phyloP scores from a whole-genome alignment of 208 protist species.

The Acanthamoeba polyphaga region DNA sequence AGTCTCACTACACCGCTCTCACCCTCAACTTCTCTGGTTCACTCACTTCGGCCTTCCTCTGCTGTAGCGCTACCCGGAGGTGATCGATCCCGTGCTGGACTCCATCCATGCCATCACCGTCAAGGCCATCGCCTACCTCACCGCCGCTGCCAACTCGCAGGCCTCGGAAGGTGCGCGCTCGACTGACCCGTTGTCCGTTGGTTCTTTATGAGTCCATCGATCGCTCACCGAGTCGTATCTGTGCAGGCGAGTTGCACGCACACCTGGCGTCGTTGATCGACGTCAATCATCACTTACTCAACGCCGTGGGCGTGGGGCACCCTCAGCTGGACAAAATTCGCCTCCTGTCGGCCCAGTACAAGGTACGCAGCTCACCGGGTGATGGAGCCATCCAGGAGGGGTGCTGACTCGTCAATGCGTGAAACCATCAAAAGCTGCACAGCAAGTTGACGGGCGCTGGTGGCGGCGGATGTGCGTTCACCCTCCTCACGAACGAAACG shows the following conservation, averaged over 20 bases:
- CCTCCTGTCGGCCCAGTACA: neutral
- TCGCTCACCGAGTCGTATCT: neutral
- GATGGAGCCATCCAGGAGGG: neutral
- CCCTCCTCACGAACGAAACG: conserved; percentile 39
- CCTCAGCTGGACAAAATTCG: conserved; percentile 58
- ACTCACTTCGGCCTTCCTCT: neutral
- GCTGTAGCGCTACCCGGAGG: conserved; percentile 18
- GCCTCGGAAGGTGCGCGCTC: neutral
- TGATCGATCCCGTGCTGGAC: conserved; percentile 73
- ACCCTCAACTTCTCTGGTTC: neutral
- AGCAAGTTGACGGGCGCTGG: conserved; percentile 72
- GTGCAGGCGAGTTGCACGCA: neutral
- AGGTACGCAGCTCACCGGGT: neutral
- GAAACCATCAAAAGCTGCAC: conserved; percentile 4
- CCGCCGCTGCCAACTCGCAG: neutral
- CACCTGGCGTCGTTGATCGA: conserved; percentile 69
- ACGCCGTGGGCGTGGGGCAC: conserved; percentile 63
- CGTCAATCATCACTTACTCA: conserved; percentile 76
- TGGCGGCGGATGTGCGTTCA: conserved; percentile 70
- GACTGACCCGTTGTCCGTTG: neutral
- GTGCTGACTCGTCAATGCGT: neutral
- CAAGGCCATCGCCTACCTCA: neutral
- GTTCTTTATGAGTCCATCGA: neutral
- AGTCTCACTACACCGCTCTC: neutral
- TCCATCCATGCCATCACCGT: conserved; percentile 67